Percentiles rank a stretch among this genome's conserved stretches.
These are phyloP conservation scores for Fraxinus nigra DNA, from an alignment of 305 asterid genomes.

Conservation along the genomic window DNA sequence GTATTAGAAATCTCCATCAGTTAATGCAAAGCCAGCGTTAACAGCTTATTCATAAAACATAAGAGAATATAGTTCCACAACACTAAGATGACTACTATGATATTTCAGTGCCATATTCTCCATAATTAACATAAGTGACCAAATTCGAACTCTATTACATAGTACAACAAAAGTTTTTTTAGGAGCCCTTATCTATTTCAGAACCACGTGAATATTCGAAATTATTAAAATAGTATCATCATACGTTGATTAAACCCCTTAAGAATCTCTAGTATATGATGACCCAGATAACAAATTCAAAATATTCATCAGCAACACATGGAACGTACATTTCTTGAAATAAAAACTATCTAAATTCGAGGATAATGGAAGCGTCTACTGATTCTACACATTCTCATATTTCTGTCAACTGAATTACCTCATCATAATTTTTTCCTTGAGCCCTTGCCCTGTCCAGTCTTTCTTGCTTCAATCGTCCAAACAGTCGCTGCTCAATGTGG, in stretches of 20 bases:
- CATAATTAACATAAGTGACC: not conserved
- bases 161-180: not conserved
- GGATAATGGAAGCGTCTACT: slow-evolving; percentile 17
- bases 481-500: slow-evolving; percentile 83
- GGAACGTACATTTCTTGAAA: slow-evolving; percentile 18
- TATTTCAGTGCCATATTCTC: not conserved
- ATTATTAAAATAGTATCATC: not conserved
- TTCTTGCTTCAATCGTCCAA: slow-evolving; percentile 77
- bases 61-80: not conserved
- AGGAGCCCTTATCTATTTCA: not conserved
- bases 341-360: slow-evolving; percentile 10
- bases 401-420: slow-evolving; percentile 52
- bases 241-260: not conserved
- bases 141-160: not conserved
- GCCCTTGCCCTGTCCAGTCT: slow-evolving; percentile 80
- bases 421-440: slow-evolving; percentile 82
- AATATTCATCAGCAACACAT: slow-evolving; percentile 18
- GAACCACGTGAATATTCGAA: not conserved
- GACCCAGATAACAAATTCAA: slow-evolving; percentile 15
- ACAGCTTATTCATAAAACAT: slow-evolving; percentile 1
- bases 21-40: not conserved
- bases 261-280: slow-evolving; percentile 3
- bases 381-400: not conserved
- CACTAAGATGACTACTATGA: not conserved
- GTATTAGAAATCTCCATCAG: not conserved